Conservation (phyloP, 345 rosid species). For the Gossypium sturtianum region DNA sequence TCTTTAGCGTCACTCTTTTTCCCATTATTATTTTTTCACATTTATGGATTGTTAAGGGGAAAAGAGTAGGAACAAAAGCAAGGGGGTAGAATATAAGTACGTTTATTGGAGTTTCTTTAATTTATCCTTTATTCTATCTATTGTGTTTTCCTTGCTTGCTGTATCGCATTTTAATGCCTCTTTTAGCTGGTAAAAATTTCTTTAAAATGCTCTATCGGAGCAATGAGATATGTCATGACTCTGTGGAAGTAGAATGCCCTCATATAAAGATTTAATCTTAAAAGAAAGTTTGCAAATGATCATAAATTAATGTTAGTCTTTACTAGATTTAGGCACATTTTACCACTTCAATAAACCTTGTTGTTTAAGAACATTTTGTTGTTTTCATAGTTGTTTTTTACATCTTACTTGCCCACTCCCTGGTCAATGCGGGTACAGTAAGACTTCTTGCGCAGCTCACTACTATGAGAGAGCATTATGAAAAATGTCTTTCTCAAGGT, state of each 20-base stretch:
- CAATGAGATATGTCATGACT: not conserved
- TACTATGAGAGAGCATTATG: not conserved
- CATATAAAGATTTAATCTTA: not conserved
- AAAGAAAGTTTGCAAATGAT: not conserved
- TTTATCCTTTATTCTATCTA: not conserved
- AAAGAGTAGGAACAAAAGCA: not conserved
- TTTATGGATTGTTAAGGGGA: not conserved
- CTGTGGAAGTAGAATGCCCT: not conserved
- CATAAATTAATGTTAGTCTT: not conserved
- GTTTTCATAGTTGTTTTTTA: not conserved
- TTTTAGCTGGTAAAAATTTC: not conserved
- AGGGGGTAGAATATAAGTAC: not conserved
- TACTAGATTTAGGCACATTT: not conserved
- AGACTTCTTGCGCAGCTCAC: not conserved
- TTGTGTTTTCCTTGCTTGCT: not conserved
- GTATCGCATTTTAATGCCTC: not conserved
- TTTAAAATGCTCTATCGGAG: not conserved
- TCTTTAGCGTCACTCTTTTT: not conserved
- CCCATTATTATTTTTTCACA: not conserved
- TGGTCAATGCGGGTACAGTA: not conserved
- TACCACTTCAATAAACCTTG: not conserved
- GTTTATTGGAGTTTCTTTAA: not conserved
- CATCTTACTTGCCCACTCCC: not conserved
- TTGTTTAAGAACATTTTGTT: not conserved
- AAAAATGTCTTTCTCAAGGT: not conserved